These are phyloP conservation scores for Pyricularia sp. DNA, from an alignment of 2,329 filamentous ascomycete genomes.

Conservation along the genomic window DNA sequence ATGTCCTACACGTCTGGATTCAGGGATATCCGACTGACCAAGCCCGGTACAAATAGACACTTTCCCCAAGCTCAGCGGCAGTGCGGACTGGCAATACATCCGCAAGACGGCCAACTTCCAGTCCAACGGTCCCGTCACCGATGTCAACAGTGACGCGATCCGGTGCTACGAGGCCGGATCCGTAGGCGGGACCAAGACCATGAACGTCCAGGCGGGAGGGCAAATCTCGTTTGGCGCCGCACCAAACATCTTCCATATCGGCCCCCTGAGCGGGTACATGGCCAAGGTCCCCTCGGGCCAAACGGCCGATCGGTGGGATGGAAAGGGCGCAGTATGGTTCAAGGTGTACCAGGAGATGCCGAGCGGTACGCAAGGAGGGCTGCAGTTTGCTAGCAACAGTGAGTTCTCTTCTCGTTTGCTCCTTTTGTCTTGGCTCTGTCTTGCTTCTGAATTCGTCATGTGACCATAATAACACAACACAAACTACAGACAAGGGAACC, in stretches of 20 bases:
- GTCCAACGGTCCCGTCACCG: conserved; percentile 36
- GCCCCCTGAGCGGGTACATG: conserved; percentile 29
- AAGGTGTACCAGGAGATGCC: conserved; percentile 28
- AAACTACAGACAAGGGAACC: conserved; percentile 7
- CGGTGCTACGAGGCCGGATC: conserved; percentile 38
- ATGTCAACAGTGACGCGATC: conserved; percentile 35
- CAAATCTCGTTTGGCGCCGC: conserved; percentile 29
- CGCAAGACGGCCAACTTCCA: conserved; percentile 40
- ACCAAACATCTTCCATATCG: conserved; percentile 27
- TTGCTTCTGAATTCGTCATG: no score
- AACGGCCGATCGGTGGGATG: conserved; percentile 26
- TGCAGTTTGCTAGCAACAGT: conserved; percentile 4
- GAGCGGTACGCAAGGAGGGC: background rate
- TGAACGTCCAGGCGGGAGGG: conserved; percentile 33
- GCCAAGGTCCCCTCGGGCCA: conserved; percentile 27
- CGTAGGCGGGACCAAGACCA: conserved; percentile 27
- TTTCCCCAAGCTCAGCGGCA: conserved; percentile 8
- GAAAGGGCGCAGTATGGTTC: conserved; percentile 29
- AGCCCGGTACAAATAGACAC: background rate
- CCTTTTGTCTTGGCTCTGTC: background rate
- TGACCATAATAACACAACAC: no score
- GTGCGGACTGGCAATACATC: conserved; percentile 34
- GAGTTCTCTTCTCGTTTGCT: background rate
- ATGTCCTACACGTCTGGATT: no score
- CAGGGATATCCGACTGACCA: no score